phyloP scores from a whole-genome alignment of 139 green algal species.

The Chlamydomonas sp. region DNA sequence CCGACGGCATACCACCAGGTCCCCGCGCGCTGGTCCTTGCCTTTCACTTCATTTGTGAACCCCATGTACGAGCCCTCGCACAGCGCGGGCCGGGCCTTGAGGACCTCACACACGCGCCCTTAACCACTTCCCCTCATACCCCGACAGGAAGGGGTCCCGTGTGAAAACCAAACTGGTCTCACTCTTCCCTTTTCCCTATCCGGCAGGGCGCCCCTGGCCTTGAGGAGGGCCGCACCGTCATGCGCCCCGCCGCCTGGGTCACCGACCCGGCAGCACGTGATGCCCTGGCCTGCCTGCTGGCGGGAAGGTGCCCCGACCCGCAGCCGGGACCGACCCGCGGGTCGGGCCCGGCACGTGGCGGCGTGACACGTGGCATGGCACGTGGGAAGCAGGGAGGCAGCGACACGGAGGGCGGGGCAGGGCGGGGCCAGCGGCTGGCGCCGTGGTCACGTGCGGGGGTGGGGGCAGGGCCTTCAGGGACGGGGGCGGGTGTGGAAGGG shows the following conservation, averaged over 20 bases:
- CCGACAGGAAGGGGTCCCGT: background rate
- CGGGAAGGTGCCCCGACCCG: background rate
- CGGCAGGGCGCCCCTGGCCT: background rate
- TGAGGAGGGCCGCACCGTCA: slow-evolving; percentile 30
- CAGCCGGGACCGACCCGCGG: too few species aligned
- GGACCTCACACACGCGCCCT: too few species aligned
- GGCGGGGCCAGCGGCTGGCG: background rate
- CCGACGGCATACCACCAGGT: too few species aligned
- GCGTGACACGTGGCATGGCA: too few species aligned
- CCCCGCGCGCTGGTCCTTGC: background rate
- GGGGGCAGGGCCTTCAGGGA: background rate
- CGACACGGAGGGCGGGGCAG: too few species aligned
- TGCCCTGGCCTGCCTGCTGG: slow-evolving; percentile 12
- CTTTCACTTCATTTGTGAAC: background rate
- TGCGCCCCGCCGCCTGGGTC: slow-evolving; percentile 29
- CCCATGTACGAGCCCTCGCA: too few species aligned
- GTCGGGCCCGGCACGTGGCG: too few species aligned
- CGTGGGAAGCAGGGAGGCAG: too few species aligned
- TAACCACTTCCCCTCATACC: background rate
- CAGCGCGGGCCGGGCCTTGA: too few species aligned
- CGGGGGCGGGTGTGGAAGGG: too few species aligned
- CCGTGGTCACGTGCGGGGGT: background rate
- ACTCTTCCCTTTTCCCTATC: background rate
- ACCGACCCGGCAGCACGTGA: background rate
- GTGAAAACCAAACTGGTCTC: background rate